Conservation (phyloP, 2,329 filamentous ascomycete species). For the Colletotrichum plurivorum region DNA sequence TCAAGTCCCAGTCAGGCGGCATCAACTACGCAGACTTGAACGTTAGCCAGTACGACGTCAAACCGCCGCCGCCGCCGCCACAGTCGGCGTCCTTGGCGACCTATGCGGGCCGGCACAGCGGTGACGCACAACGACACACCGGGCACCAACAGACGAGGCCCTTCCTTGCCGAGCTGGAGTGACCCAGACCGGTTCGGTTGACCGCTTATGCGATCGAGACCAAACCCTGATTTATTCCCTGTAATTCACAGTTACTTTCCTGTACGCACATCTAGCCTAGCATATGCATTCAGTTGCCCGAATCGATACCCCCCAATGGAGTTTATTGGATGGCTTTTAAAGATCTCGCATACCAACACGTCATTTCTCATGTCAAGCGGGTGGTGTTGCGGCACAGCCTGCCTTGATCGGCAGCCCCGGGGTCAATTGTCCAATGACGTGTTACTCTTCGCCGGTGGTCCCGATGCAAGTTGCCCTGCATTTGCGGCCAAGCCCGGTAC, state of each 20-base stretch:
- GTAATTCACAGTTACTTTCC: not conserved
- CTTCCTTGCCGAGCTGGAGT: constrained; percentile 35
- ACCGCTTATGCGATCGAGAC: too few relatives aligned
- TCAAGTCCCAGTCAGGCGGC: constrained; percentile 12
- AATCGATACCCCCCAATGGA: constrained; percentile 2
- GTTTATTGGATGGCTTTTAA: not conserved
- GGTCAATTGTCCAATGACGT: constrained; percentile 23
- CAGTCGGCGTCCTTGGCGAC: constrained; percentile 11
- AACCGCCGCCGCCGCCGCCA: not conserved
- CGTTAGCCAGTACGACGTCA: constrained; percentile 11
- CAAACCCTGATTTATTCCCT: not conserved
- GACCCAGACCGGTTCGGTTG: not conserved
- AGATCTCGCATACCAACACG: too few relatives aligned
- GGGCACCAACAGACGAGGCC: constrained; percentile 20
- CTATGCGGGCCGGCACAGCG: not conserved
- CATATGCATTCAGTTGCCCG: not conserved
- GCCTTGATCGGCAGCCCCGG: constrained; percentile 5
- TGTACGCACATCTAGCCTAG: not conserved
- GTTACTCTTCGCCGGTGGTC: constrained; percentile 6
- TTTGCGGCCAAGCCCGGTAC: not conserved
- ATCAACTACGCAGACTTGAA: not conserved
- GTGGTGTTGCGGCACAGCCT: constrained; percentile 19
- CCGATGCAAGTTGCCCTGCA: not conserved
- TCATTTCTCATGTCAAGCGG: not conserved
- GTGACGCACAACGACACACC: not conserved